These are phyloP conservation scores for Zopfia rhizophila DNA, from an alignment of 2,329 filamentous ascomycete species.

Conservation along the genomic window DNA sequence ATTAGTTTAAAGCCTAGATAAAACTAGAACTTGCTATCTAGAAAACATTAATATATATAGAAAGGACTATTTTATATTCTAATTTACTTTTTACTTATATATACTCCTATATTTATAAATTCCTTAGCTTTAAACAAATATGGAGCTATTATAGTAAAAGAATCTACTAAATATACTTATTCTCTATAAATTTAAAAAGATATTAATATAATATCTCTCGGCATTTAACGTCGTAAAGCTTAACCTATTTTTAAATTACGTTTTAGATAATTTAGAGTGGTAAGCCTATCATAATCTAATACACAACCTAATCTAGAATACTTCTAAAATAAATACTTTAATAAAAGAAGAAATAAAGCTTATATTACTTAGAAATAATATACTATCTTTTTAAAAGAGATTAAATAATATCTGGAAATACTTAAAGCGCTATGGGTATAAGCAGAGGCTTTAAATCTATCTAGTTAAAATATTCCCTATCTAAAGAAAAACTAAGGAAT, in stretches of 20 bases:
- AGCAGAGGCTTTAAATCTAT: slow-evolving; percentile 7
- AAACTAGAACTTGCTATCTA: too few relatives aligned
- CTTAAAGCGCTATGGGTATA: slow-evolving; percentile 2
- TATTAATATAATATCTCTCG: slow-evolving; percentile 4
- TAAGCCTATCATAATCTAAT: slow-evolving; percentile 4
- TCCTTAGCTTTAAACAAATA: too few relatives aligned
- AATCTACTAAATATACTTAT: not conserved
- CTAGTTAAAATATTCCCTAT: slow-evolving; percentile 2
- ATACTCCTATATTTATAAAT: too few relatives aligned
- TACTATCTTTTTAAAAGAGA: not conserved
- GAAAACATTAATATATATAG: too few relatives aligned
- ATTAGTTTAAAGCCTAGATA: too few relatives aligned
- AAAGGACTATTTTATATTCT: too few relatives aligned
- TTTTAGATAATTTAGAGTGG: not conserved
- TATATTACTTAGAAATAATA: slow-evolving; percentile 6
- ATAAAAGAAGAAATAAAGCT: slow-evolving; percentile 7
- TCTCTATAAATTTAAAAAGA: not conserved
- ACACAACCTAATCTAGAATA: slow-evolving; percentile 5
- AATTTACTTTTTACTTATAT: too few relatives aligned
- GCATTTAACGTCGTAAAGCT: slow-evolving; percentile 10
- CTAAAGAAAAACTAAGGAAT: not conserved
- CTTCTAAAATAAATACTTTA: slow-evolving; percentile 1
- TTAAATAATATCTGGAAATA: not conserved
- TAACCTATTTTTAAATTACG: not conserved
- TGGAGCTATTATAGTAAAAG: too few relatives aligned